phyloP scores from a whole-genome alignment of 441 rosid genomes.

The Mallotus repandus region DNA sequence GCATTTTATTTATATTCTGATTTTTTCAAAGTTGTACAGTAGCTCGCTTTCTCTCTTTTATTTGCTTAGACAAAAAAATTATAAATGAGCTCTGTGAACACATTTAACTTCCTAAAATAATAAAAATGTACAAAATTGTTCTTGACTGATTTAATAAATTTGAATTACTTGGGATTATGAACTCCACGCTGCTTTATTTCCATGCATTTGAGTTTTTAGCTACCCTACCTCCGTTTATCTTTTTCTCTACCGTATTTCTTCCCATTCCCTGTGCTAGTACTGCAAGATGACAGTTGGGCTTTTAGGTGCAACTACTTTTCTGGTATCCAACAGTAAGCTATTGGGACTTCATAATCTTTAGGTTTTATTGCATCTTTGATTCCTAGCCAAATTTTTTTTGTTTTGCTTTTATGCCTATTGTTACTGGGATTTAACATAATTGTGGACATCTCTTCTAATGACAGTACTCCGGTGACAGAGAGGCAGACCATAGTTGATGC shows the following conservation, averaged over 20 bases:
- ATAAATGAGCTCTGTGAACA: no score
- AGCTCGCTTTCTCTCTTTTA: no score
- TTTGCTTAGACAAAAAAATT: no score
- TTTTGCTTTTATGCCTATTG: neutral
- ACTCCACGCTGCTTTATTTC: neutral
- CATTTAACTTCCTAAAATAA: no score
- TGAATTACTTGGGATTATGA: neutral
- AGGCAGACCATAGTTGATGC: slow-evolving; percentile 87
- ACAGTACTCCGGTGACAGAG: slow-evolving; percentile 88
- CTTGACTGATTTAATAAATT: neutral
- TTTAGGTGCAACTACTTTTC: neutral
- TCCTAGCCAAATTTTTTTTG: neutral
- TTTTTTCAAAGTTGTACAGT: no score
- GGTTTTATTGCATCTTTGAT: neutral
- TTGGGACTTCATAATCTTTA: neutral
- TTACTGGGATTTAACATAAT: neutral
- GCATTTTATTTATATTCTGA: no score
- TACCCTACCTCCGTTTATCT: neutral
- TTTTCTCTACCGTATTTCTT: neutral
- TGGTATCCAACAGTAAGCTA: neutral
- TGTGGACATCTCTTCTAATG: slow-evolving; percentile 12
- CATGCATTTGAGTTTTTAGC: neutral
- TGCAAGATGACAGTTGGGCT: neutral
- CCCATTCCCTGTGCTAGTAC: neutral
- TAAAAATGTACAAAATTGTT: neutral